These are phyloP conservation scores for Zygnema circumcarinatum DNA, from an alignment of 139 green algal species.

Conservation along the genomic window DNA sequence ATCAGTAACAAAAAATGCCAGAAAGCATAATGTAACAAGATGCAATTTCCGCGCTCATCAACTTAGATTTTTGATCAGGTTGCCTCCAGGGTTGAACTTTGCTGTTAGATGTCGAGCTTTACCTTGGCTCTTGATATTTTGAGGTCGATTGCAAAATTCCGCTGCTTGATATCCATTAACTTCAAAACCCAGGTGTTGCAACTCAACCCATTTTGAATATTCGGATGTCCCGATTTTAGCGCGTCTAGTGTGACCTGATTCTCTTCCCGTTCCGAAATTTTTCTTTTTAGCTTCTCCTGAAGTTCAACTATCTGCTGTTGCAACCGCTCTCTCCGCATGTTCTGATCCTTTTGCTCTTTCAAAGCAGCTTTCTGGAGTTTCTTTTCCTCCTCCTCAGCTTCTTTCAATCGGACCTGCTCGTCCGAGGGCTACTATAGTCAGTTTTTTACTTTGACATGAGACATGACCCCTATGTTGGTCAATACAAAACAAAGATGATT, in stretches of 20 bases:
- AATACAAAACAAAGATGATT: too few species aligned
- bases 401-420: background rate
- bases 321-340: background rate
- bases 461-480: too few species aligned
- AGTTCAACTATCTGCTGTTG: background rate
- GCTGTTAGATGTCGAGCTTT: too few species aligned
- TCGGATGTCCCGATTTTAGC: background rate
- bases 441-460: too few species aligned
- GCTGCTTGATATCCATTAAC: background rate
- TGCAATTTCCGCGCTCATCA: too few species aligned
- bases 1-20: too few species aligned
- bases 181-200: background rate
- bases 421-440: too few species aligned
- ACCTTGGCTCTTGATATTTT: background rate
- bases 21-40: too few species aligned
- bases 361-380: background rate
- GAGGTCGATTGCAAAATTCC: background rate
- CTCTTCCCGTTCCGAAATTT: background rate
- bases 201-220: background rate
- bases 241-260: background rate
- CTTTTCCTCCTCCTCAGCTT: background rate
- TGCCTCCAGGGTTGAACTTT: too few species aligned
- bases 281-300: background rate
- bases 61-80: too few species aligned
- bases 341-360: background rate